Base-by-base conservation (phyloP, 1,284 basidiomycete genomes). In the Sutorius eximius region DNA sequence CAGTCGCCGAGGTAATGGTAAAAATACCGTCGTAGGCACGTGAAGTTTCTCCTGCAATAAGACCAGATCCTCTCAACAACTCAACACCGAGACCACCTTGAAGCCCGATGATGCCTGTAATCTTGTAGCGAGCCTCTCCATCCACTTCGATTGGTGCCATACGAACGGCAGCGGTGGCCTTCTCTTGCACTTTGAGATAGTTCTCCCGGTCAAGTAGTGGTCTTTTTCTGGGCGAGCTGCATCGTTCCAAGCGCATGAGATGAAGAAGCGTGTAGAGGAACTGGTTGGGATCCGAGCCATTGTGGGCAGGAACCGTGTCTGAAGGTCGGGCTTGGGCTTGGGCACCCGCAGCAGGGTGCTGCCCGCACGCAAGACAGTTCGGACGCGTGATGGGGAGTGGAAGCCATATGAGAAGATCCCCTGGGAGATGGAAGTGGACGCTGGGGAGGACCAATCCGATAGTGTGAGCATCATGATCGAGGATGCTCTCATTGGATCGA, bases 11-110 rank as follows among this genome's bases (percentile, higher is more conserved):
- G 20, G 97, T 99, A 72, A 98, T 95, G 49, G 97, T 99, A 81
- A 99, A 99, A 72, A 99, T 98, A 71, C 98, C 94, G 66, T 99
- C 95, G 73, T 98, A 98, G 0, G 97, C 97, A 42, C 97, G 87
- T 45, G 95, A 97, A 0, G 97, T 99, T 75, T 98, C 97, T 59
- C 97, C 97, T 40, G 97, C 97, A 68, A 99, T 99, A 65, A 99
- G 86, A 75, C 97, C 97, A 41, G 95, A 98, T 43, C 97, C 97
- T 67, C 82, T 91, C 69, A 99, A 79, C 61, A 89, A 98, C 75
- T 99, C 97, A 47, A 99, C 97, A 73, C 97, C 97, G n/a, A 99
- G 83, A 53, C 97, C 97, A 61, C 98, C 91, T 71, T 97, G 93
- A 45, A 93, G 78, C 73, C 97, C 97, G 62, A 99, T 96, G 71